Percentiles rank a stretch among this genome's conserved stretches.
Conservation (phyloP, 129 eudicot genomes). For the sunflower (Helianthus annuus) region HanXRQr2.0-SUNRISE NC_035444.2:335589-336088, state of each 20-base stretch:
- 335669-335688: conserved; percentile 28
- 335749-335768: conserved; percentile 47
- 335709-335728: conserved; percentile 30
- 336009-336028: conserved; percentile 73
- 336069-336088: conserved; percentile 79
- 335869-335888: conserved; percentile 68
- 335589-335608: conserved; percentile 14
- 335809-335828: conserved; percentile 77
- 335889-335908: conserved; percentile 48
- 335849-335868: conserved; percentile 63
- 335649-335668: conserved; percentile 53
- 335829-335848: conserved; percentile 78
- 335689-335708: conserved; percentile 73
- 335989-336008: conserved; percentile 56
- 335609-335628: conserved; percentile 65
- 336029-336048: conserved; percentile 81
- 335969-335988: conserved; percentile 54
- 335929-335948: conserved; percentile 37
- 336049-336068: conserved; percentile 87
- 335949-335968: conserved; percentile 49
- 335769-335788: conserved; percentile 61
- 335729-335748: conserved; percentile 28
- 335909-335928: conserved; percentile 10
- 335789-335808: conserved; percentile 59
- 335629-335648: conserved; percentile 65